Percentiles rank a stretch among this genome's conserved stretches.
phyloP scores from a whole-genome alignment of 2,329 filamentous ascomycete genomes.

The Botryotinia globosa region DNA sequence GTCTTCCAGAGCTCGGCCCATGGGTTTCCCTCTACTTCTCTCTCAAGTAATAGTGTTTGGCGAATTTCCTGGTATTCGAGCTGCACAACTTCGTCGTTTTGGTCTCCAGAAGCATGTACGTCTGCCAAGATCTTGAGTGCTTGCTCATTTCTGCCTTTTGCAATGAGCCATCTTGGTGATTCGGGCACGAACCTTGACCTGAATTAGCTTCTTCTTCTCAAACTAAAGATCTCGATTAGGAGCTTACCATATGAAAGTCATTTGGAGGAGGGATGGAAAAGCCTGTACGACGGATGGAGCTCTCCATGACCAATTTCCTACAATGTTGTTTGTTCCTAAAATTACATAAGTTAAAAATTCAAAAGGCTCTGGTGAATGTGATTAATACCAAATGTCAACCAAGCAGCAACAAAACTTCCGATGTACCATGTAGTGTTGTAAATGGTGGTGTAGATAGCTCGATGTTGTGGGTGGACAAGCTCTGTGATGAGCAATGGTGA shows the following conservation, averaged over 20 bases:
- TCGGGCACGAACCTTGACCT: conserved; percentile 40
- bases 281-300: conserved; percentile 38
- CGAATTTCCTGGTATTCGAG: conserved; percentile 46
- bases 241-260: conserved; percentile 33
- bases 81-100: conserved; percentile 42
- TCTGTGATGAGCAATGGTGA: conserved; percentile 44
- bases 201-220: background rate
- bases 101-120: conserved; percentile 44
- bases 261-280: conserved; percentile 33
- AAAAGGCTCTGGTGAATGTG: background rate
- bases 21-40: conserved; percentile 46
- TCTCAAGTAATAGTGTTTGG: conserved; percentile 45
- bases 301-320: conserved; percentile 39
- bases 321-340: conserved; percentile 41
- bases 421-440: conserved; percentile 48
- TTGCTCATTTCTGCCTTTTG: conserved; percentile 65
- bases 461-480: conserved; percentile 49
- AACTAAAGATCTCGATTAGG: background rate
- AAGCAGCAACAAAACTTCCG: conserved; percentile 46
- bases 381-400: conserved; percentile 43
- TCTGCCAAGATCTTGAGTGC: conserved; percentile 52
- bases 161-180: conserved; percentile 54
- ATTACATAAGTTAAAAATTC: conserved; percentile 1
- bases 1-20: conserved; percentile 50
- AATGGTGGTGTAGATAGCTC: conserved; percentile 47